Percentiles rank a stretch among this genome's conserved stretches.
phyloP scores from a whole-genome alignment of 257 asterid genomes.

The Capsicum pubescens region DNA sequence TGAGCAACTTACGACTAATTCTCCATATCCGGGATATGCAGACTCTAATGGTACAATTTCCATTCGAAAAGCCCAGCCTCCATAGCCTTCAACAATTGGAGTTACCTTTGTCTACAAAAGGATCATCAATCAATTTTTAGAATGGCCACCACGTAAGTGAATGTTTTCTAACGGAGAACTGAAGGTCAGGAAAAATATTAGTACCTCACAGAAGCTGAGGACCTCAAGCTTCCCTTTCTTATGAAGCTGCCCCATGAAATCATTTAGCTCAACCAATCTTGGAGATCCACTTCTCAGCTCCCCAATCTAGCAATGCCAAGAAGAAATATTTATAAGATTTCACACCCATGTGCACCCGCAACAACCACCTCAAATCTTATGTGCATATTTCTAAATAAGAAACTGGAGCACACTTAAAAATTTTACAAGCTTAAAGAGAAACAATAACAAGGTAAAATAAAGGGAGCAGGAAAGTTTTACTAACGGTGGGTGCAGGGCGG shows the following conservation, averaged over 20 bases:
- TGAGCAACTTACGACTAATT: slow-evolving; percentile 77
- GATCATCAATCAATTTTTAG: slow-evolving; percentile 34
- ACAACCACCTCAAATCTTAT: slow-evolving; percentile 26
- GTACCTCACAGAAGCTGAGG: slow-evolving; percentile 97
- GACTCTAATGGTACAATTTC: slow-evolving; percentile 97
- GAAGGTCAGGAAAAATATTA: background rate
- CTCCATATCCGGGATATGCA: slow-evolving; percentile 96
- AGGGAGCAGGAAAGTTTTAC: slow-evolving; percentile 38
- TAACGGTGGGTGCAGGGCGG: slow-evolving; percentile 98
- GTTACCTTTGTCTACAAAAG: slow-evolving; percentile 89
- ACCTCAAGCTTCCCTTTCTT: slow-evolving; percentile 79
- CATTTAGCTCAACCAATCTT: slow-evolving; percentile 86
- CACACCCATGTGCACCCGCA: slow-evolving; percentile 10
- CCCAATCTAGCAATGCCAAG: slow-evolving; percentile 70
- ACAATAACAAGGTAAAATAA: slow-evolving; percentile 16
- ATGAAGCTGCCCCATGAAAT: slow-evolving; percentile 72
- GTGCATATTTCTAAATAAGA: slow-evolving; percentile 24
- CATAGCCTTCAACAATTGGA: slow-evolving; percentile 97
- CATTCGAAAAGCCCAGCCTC: slow-evolving; percentile 97
- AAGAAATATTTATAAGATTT: slow-evolving; percentile 25
- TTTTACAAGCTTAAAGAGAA: background rate
- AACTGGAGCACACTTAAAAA: background rate
- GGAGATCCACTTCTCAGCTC: slow-evolving; percentile 99
- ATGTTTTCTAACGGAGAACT: background rate
- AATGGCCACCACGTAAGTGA: slow-evolving; percentile 27